These are phyloP conservation scores for Nitzschia sp. DNA, from an alignment of 108 stramenopile genomes.

Conservation along the genomic window DNA sequence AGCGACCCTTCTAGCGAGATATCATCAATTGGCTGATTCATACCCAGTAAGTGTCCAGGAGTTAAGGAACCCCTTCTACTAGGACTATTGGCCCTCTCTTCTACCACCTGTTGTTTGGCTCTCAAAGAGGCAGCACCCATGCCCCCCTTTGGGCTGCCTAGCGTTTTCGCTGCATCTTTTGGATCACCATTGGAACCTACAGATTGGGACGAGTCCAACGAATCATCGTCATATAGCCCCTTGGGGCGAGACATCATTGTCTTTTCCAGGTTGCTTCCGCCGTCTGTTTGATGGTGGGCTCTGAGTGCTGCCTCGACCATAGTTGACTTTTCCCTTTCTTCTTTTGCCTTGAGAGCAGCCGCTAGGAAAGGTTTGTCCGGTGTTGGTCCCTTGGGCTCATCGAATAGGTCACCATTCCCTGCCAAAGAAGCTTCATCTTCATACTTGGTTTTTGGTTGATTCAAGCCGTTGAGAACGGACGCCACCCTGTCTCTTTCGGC, in stretches of 20 bases:
- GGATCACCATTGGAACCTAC: too few species aligned
- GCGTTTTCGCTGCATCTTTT: too few species aligned
- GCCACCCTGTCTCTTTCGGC: not conserved
- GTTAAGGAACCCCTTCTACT: not conserved
- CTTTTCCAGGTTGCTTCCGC: not conserved
- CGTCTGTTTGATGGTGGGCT: constrained; percentile 2
- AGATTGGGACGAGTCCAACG: not conserved
- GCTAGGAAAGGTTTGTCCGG: constrained; percentile 1
- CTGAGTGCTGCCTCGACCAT: constrained; percentile 9
- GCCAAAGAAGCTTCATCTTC: not conserved
- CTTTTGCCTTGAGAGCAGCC: constrained; percentile 1
- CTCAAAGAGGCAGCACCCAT: constrained; percentile 9
- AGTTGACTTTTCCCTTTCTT: not conserved
- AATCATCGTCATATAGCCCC: not conserved
- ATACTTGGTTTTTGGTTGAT: not conserved
- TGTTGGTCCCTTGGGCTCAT: not conserved
- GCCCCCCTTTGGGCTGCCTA: too few species aligned
- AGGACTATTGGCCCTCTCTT: not conserved
- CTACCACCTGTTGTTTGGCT: constrained; percentile 7
- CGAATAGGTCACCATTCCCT: not conserved
- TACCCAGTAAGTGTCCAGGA: not conserved
- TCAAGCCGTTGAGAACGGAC: not conserved
- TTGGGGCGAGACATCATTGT: not conserved
- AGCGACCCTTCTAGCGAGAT: not conserved
- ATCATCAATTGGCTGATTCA: not conserved